Base-by-base conservation (phyloP, 148 eudicot genomes). In the Agrostemma githago region DNA sequence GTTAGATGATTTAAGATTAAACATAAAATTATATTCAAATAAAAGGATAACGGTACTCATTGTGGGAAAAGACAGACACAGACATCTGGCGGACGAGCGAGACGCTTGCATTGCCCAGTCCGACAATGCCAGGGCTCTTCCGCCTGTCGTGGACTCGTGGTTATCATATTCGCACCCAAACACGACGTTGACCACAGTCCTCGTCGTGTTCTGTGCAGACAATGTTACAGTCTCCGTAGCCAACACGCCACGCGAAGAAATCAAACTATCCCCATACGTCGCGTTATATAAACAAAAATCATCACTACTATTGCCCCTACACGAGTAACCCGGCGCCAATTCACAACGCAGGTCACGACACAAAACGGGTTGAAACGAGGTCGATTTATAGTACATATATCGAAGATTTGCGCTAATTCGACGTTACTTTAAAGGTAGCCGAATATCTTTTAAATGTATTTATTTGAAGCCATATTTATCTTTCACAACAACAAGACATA, bases 161-260 rank as follows among this genome's bases (percentile, higher is more conserved):
- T 79, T 71, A 53, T 79, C 79, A 64, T 75, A 64, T 14, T 79
- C 82, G 8, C 82, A 79, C 64, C 82, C 79, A 71, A 79, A 79
- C 4, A 79, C 51, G 11, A 79, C 6, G 5, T 59, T 40, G 42
- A 20, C 4, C 15, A 19, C 48, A 19, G 82, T 79, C 51, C 42
- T 64, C 14, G 79, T 63, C 12, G 72, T 79, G 74, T 79, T 63
- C 9, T 75, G 72, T 1, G 72, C 67, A 4, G 79, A 75, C 5
- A 79, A 53, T 7, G 75, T 71, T 8, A 75, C 14, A 17, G 54
- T 70, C 58, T 79, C 82, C 37, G 67, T 79, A 4, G 76, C 72
- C 40, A 79, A 66, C 3, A 71, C 71, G 4, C 82, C 82, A 43
- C 75, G 51, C 10, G 82, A 75, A 2, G 59, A 54, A 48, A 54